A percentile compares a stretch with the other conserved stretches of the same genome.
Evolutionary conservation across 257 asterid genomes (phyloP).

Genomic region (Coffea eugenioides): DNA sequence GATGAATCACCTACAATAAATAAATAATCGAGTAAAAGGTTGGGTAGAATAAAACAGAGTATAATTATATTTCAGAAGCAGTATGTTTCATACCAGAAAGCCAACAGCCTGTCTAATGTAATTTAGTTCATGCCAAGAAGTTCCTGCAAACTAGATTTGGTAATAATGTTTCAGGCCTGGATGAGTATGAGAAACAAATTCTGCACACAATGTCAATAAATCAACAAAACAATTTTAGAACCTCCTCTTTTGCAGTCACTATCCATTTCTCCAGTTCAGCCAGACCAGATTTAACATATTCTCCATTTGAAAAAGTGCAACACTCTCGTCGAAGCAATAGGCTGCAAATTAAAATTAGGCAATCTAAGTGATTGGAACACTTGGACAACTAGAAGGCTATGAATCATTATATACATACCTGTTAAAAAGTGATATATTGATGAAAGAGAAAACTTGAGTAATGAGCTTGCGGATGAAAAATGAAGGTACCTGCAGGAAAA

Average conservation of each 20-base stretch:
- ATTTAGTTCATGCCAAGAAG: conserved; percentile 96
- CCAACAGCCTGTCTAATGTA: conserved; percentile 99
- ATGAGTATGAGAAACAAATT: conserved; percentile 16
- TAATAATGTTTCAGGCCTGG: conserved; percentile 26
- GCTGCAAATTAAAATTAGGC: conserved; percentile 29
- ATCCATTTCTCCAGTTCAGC: conserved; percentile 99
- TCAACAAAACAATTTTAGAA: conserved; percentile 17
- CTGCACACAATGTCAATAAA: not conserved
- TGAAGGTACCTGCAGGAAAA: conserved; percentile 70
- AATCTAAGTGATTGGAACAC: not conserved
- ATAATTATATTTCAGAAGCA: conserved; percentile 16
- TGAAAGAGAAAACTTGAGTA: conserved; percentile 93
- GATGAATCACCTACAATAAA: conserved; percentile 77
- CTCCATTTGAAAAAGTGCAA: conserved; percentile 96
- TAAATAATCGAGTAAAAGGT: conserved; percentile 16
- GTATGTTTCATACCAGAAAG: conserved; percentile 62
- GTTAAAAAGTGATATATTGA: conserved; percentile 90
- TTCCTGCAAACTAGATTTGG: conserved; percentile 86
- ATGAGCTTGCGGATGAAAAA: conserved; percentile 97
- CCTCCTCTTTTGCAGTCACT: conserved; percentile 87
- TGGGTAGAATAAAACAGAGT: conserved; percentile 12
- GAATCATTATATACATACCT: conserved; percentile 44
- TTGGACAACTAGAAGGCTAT: conserved; percentile 2
- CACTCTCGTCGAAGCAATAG: conserved; percentile 98
- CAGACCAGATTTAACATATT: conserved; percentile 94